A percentile compares a stretch with the other conserved stretches of the same genome.
phyloP scores from a whole-genome alignment of 192 early-diverging fungal genomes.

The Backusella circina region DNA sequence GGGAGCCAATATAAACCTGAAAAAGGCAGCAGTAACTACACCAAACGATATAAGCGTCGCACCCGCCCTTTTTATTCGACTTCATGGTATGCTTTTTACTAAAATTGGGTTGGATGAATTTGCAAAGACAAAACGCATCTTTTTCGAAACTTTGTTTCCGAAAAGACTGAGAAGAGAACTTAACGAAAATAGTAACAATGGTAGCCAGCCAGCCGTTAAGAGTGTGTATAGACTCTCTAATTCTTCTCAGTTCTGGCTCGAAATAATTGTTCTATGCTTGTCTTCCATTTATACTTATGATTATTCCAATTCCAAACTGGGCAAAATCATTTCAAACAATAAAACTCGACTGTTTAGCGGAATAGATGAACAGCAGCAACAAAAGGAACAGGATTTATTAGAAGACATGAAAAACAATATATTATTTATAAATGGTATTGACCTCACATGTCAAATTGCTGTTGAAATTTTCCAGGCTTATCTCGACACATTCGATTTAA shows the following conservation, averaged over 20 bases:
- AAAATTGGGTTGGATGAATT: constrained; percentile 56
- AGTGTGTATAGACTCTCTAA: not conserved
- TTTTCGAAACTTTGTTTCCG: constrained; percentile 17
- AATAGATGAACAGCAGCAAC: not conserved
- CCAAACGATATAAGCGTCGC: not conserved
- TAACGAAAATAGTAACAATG: not conserved
- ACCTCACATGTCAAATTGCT: constrained; percentile 21
- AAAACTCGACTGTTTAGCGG: not conserved
- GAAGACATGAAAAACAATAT: constrained; percentile 13
- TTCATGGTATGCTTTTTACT: constrained; percentile 58
- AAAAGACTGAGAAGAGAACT: not conserved
- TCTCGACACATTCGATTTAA: not conserved
- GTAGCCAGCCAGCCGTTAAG: not conserved
- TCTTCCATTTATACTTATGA: constrained; percentile 49
- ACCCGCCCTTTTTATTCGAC: constrained; percentile 33
- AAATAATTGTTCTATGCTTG: constrained; percentile 41
- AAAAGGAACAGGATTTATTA: not conserved
- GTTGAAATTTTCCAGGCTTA: constrained; percentile 16
- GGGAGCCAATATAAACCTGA: not conserved
- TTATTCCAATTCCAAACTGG: constrained; percentile 19
- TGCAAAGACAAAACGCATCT: constrained; percentile 25
- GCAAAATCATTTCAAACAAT: not conserved
- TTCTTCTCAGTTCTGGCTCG: constrained; percentile 38
- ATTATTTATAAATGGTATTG: constrained; percentile 17
- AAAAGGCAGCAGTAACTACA: constrained; percentile 15